These are phyloP conservation scores for Rhodomyrtus psidioides DNA, from an alignment of 441 rosid species.

Conservation along the genomic window DNA sequence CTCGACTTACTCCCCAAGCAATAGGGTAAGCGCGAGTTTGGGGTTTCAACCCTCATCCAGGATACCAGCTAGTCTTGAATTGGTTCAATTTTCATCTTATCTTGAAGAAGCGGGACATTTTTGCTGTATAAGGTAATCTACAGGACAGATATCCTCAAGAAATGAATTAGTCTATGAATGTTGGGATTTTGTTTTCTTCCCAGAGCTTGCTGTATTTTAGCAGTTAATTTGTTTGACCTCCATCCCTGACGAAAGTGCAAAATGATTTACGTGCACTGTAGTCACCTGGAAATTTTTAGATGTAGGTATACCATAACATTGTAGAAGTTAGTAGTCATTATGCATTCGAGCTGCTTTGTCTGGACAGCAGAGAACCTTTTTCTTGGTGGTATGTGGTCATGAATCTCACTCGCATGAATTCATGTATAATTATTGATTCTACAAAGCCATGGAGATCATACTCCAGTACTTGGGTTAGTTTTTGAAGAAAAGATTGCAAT, in stretches of 20 bases:
- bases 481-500: not conserved
- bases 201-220: not conserved
- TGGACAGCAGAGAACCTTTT: not conserved
- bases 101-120: not conserved
- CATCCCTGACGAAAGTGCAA: not conserved
- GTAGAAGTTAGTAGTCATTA: not conserved
- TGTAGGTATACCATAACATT: not conserved
- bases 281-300: not conserved
- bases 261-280: not conserved
- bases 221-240: not conserved
- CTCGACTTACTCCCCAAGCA: constrained; percentile 23
- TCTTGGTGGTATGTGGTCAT: not conserved
- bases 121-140: not conserved
- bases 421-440: not conserved
- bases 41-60: not conserved
- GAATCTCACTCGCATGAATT: not conserved
- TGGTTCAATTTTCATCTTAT: not conserved
- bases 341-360: not conserved
- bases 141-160: not conserved
- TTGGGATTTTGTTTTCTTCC: not conserved
- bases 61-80: not conserved
- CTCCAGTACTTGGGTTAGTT: not conserved
- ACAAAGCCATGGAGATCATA: not conserved
- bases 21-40: not conserved
- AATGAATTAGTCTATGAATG: not conserved